Evolutionary conservation across 768 basidiomycete genomes (phyloP).

Genomic region (Russula vinacea): DNA sequence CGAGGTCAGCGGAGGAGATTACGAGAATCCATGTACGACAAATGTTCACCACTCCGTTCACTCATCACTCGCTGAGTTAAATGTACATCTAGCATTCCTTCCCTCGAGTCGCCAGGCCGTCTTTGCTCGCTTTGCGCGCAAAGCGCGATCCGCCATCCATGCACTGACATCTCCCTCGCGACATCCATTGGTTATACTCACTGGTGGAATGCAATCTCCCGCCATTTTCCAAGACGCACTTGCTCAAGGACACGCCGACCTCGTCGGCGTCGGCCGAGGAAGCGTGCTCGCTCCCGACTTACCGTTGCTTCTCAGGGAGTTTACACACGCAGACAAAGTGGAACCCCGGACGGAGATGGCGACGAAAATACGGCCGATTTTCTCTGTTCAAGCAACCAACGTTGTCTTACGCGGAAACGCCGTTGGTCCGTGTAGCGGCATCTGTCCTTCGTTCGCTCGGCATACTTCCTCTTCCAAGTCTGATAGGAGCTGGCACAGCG

Average conservation of each 20-base stretch:
- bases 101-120: slow-evolving; percentile 59
- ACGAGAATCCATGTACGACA: slow-evolving; percentile 66
- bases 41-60: neutral
- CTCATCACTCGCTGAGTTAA: neutral
- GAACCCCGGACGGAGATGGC: neutral
- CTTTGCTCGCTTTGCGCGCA: slow-evolving; percentile 64
- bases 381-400: slow-evolving; percentile 12
- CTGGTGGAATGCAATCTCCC: slow-evolving; percentile 71
- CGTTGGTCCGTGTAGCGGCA: slow-evolving; percentile 4
- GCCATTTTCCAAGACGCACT: slow-evolving; percentile 55
- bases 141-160: slow-evolving; percentile 49
- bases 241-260: slow-evolving; percentile 54
- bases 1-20: slow-evolving; percentile 85
- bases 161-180: slow-evolving; percentile 32
- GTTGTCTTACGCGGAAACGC: slow-evolving; percentile 14
- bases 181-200: slow-evolving; percentile 68
- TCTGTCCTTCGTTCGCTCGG: slow-evolving; percentile 28
- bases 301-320: slow-evolving; percentile 40
- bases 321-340: neutral
- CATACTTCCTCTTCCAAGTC: slow-evolving; percentile 40
- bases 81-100: slow-evolving; percentile 33
- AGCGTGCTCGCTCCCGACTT: slow-evolving; percentile 62
- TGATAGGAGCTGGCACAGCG: slow-evolving; percentile 62
- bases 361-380: slow-evolving; percentile 25
- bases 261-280: slow-evolving; percentile 73